Percentiles rank a stretch among this genome's conserved stretches.
phyloP scores from a whole-genome alignment of 2,329 filamentous ascomycete genomes.

The Geosmithia morbida region DNA sequence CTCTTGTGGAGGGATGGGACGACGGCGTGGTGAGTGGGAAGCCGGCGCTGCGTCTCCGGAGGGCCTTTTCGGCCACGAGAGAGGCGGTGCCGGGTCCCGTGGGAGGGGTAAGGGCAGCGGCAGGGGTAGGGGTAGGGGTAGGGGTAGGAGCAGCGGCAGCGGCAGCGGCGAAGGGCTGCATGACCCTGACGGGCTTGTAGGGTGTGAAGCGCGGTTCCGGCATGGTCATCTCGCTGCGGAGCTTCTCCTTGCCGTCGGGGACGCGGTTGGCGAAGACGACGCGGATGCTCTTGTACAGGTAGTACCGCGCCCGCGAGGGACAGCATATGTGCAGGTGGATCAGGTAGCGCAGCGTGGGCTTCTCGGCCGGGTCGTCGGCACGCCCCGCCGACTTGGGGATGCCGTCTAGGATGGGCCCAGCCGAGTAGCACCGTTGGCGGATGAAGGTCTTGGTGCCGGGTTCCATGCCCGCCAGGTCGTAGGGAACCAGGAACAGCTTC shows the following conservation, averaged over 20 bases:
- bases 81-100: slow-evolving; percentile 28
- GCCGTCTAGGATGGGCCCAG: slow-evolving; percentile 69
- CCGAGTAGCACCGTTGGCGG: slow-evolving; percentile 83
- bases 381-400: slow-evolving; percentile 13
- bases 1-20: slow-evolving; percentile 11
- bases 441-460: slow-evolving; percentile 92
- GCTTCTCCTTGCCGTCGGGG: slow-evolving; percentile 84
- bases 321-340: slow-evolving; percentile 90
- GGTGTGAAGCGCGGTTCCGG: slow-evolving; percentile 77
- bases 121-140: too few species aligned
- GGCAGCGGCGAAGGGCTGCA: slow-evolving; percentile 24
- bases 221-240: slow-evolving; percentile 77
- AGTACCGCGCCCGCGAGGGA: slow-evolving; percentile 68
- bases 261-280: slow-evolving; percentile 96
- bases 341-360: slow-evolving; percentile 74
- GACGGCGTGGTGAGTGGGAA: slow-evolving; percentile 9
- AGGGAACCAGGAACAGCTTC: slow-evolving; percentile 87
- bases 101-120: too few species aligned
- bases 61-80: slow-evolving; percentile 44
- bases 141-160: too few species aligned
- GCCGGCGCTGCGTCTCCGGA: slow-evolving; percentile 41
- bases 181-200: slow-evolving; percentile 56
- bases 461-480: slow-evolving; percentile 85
- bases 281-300: slow-evolving; percentile 80
- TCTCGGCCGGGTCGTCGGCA: slow-evolving; percentile 19